Base-by-base conservation (phyloP, 2,329 filamentous ascomycete species). In the Pseudogymnoascus sp. region DNA sequence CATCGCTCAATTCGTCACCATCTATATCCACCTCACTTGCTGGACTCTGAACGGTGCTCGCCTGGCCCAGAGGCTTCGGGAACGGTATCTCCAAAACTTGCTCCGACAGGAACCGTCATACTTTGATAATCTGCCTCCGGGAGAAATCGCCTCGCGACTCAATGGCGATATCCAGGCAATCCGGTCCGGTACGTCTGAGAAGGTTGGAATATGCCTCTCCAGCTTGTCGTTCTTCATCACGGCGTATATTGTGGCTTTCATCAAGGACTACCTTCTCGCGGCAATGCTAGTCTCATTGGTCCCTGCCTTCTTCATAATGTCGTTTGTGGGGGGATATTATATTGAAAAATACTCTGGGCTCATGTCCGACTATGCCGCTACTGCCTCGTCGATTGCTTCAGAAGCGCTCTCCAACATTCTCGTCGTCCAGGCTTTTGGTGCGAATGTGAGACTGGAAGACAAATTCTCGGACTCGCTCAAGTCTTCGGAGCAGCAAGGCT, bases 21-120 rank as follows among this genome's bases (percentile, higher is more conserved):
- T 89, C 65, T 90, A 89, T 70, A 72, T 78, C 60, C 82, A 89
- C 68, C 77, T 85, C 30, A 75, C 81, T 8, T 86, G 80, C 65
- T 85, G 81, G 81, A 82, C 74, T 63, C 70, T 84, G 61, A 73
- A 74, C 59, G 81, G 82, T n/a, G 79, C 79, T 63, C 77, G 81
- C 4, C 72, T 85, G 8, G 78, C 78, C 11, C 79, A 79, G 62
- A 73, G 81, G 39, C 70, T 85, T 30, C 79, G 82, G 41, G 78
- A 81, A 64, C 71, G 69, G 22, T 83, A 83, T 64, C 70, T 84
- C 6, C 70, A 75, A 37, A 78, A 75, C 54, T 67, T 84, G 6
- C 71, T 84, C 5, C 72, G 76, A 41, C 80, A 83, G 64, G 81
- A 84, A 59, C 74, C 78, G 2, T 75, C 79, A 1, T 83, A 77